Evolutionary conservation across 179 eudicot species (phyloP).

Genomic region (Camellia oleifera): DNA sequence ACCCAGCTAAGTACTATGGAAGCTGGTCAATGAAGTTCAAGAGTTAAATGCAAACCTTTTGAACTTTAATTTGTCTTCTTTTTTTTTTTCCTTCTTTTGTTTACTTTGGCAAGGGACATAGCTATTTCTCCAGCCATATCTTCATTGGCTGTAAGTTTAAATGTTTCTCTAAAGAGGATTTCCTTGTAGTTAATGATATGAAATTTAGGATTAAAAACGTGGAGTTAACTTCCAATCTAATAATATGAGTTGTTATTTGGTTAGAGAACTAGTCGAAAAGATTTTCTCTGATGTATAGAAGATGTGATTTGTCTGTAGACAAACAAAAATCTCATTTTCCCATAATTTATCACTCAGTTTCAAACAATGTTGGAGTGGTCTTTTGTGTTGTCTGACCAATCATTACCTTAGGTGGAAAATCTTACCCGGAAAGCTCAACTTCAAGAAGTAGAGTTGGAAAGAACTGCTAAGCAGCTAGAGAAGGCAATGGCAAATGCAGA

Average conservation of each 20-base stretch:
- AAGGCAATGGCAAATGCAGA: slow-evolving; percentile 79
- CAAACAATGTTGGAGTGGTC: neutral
- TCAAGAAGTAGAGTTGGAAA: slow-evolving; percentile 78
- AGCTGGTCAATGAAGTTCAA: slow-evolving; percentile 1
- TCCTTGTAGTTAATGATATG: neutral
- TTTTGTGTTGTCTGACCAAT: slow-evolving; percentile 16
- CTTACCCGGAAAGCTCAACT: slow-evolving; percentile 63
- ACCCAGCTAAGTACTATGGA: neutral
- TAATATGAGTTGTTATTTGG: neutral
- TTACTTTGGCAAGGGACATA: neutral
- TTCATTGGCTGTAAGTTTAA: neutral
- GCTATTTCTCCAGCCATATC: neutral
- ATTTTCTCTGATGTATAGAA: neutral
- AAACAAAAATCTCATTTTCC: neutral
- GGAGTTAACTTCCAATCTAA: neutral
- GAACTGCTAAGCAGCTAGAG: slow-evolving; percentile 62
- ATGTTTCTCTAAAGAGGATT: neutral
- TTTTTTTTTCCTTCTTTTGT: neutral
- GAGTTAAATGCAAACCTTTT: slow-evolving; percentile 1
- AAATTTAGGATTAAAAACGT: neutral
- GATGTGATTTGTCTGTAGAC: neutral
- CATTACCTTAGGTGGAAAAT: slow-evolving; percentile 56
- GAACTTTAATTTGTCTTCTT: neutral
- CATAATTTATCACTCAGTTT: neutral
- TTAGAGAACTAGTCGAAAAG: neutral